Evolutionary conservation across 2,329 filamentous ascomycete genomes (phyloP).

Genomic region (Boeremia exigua): DNA sequence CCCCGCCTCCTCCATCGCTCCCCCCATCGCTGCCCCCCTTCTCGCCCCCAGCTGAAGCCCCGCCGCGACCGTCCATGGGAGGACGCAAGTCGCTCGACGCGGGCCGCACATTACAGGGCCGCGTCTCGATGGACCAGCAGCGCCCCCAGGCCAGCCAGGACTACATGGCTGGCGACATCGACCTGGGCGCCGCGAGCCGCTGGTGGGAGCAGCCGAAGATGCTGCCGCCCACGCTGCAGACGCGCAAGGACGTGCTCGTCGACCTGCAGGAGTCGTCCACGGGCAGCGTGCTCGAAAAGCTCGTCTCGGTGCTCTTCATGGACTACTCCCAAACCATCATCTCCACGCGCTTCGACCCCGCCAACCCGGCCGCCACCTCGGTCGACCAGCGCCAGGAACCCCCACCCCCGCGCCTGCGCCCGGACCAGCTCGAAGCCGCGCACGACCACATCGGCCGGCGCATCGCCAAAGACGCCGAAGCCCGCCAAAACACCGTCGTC

Average conservation of each 20-base stretch:
- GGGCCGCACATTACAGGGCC: conserved; percentile 57
- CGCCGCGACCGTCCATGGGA: conserved; percentile 50
- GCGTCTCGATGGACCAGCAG: conserved; percentile 75
- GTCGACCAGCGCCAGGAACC: conserved; percentile 87
- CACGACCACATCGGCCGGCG: conserved; percentile 81
- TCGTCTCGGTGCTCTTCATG: conserved; percentile 86
- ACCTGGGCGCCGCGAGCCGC: conserved; percentile 72
- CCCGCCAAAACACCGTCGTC: conserved; percentile 79
- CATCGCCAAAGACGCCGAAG: conserved; percentile 72
- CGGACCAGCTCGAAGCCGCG: conserved; percentile 90
- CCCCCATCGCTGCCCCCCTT: conserved; percentile 31
- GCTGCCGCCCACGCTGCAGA: conserved; percentile 81
- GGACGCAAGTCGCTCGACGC: conserved; percentile 69
- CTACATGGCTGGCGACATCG: conserved; percentile 86
- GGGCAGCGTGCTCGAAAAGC: conserved; percentile 76
- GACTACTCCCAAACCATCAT: conserved; percentile 97
- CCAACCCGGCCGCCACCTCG: conserved; percentile 65
- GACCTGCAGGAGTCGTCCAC: conserved; percentile 82
- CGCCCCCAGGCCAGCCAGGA: conserved; percentile 73
- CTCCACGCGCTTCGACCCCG: conserved; percentile 76
- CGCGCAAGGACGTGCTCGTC: conserved; percentile 79
- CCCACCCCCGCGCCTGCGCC: conserved; percentile 80
- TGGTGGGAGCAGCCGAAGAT: conserved; percentile 89
- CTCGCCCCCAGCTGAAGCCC: conserved; percentile 52
- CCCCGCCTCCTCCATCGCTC: conserved; percentile 47